Evolutionary conservation across 148 eudicot genomes (phyloP), one percentile per base, ranked within the genome.

Genomic region (Euryodendron excelsum): DNA sequence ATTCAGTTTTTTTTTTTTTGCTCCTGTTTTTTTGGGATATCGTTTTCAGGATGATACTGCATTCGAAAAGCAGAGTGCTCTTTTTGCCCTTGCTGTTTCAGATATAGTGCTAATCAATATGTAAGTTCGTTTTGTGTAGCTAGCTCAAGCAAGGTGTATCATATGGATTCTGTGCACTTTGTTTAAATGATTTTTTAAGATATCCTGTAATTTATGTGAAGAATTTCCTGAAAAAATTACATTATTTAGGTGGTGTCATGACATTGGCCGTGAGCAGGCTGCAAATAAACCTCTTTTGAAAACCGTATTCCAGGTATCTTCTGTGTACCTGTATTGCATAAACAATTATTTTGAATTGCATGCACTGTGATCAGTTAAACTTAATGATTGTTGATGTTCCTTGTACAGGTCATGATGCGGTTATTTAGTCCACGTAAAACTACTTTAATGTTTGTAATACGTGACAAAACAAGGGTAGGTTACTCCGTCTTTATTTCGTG

Each of bases 251-350:
- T 96, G 99, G 99, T 96, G 99, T 84, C 99, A 96, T 90, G 99
- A 96, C 80, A 96, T 96, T 82, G 99, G 99, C 11, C 98, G 99
- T 86, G 99, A 96, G 83, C 99, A 96, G 86, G 99, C 99, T 80
- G 99, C 99, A 55, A 96, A 96, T 84, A 96, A 96, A 75, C 99
- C 99, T 72, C 93, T 96, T 72, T 58, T 96, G 86, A 96, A 96
- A 88, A 96, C 99, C 80, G 99, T 96, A 25, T 96, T 96, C 86
- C 99, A 96, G 97, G 99, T 93, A 85, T 52, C 23, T 39, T n/a
- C 9, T 37, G 67, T 62, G 61, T 74, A 30, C 23, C 9, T 79
- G 52, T 47, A 5, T 50, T 74, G 2, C 60, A 3, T 15, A 60
- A 77, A 14, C n/a, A 27, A 63, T 65, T 53, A 36, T 72, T 31